phyloP scores from a whole-genome alignment of 495 filamentous ascomycete species.

The Xanthoparmelia taractica region DNA sequence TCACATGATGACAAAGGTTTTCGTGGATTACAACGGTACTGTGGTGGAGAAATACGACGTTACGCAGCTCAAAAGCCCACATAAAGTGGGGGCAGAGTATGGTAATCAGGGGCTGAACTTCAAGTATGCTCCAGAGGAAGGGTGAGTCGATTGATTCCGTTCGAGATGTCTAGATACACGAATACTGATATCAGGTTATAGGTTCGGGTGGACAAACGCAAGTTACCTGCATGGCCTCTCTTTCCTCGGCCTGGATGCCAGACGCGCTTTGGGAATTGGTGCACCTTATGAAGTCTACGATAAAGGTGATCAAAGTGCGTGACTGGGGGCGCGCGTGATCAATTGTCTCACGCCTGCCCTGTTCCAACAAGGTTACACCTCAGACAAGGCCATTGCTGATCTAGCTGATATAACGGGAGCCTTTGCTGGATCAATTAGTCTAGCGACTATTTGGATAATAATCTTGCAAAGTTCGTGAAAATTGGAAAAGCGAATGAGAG shows the following conservation, averaged over 20 bases:
- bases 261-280: slow-evolving; percentile 72
- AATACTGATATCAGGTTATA: slow-evolving; percentile 37
- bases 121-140: slow-evolving; percentile 88
- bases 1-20: slow-evolving; percentile 94
- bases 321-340: neutral
- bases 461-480: neutral
- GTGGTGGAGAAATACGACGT: slow-evolving; percentile 99
- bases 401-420: neutral
- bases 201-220: slow-evolving; percentile 98
- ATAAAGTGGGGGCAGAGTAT: slow-evolving; percentile 92
- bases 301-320: neutral
- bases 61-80: slow-evolving; percentile 76
- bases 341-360: neutral
- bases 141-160: slow-evolving; percentile 52
- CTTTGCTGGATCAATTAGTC: neutral
- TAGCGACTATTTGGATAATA: neutral
- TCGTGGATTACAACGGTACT: slow-evolving; percentile 94
- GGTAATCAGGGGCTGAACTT: slow-evolving; percentile 93
- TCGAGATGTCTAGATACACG: neutral
- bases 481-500: neutral
- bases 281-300: slow-evolving; percentile 68
- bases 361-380: neutral
- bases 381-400: neutral
- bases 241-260: slow-evolving; percentile 75
- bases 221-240: slow-evolving; percentile 87